phyloP scores from a whole-genome alignment of 2,329 filamentous ascomycete genomes.

The Exophiala mesophila region DNA sequence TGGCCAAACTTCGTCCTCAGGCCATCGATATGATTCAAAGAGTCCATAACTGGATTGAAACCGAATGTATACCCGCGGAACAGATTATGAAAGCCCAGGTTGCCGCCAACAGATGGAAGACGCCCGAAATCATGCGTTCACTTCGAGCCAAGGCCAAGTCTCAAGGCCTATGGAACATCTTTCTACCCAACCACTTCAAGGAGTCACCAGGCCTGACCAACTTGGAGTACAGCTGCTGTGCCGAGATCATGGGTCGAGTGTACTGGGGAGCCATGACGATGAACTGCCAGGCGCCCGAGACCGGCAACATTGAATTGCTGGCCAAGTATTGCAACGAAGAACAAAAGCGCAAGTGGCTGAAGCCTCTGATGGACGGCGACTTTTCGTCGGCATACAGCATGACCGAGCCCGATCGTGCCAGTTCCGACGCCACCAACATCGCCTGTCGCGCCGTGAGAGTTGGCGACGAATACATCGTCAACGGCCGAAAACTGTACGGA shows the following conservation, averaged over 20 bases:
- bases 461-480: slow-evolving; percentile 76
- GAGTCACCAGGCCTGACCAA: slow-evolving; percentile 83
- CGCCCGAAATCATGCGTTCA: slow-evolving; percentile 69
- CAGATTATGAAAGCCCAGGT: slow-evolving; percentile 67
- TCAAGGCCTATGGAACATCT: slow-evolving; percentile 86
- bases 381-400: slow-evolving; percentile 77
- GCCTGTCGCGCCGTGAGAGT: slow-evolving; percentile 64
- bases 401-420: slow-evolving; percentile 75
- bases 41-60: slow-evolving; percentile 82
- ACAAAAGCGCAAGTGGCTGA: slow-evolving; percentile 64
- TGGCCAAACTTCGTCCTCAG: slow-evolving; percentile 29
- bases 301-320: slow-evolving; percentile 79
- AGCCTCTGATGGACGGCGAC: slow-evolving; percentile 66
- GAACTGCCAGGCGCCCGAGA: slow-evolving; percentile 77
- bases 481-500: slow-evolving; percentile 47
- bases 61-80: slow-evolving; percentile 77
- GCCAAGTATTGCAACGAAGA: slow-evolving; percentile 59
- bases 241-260: slow-evolving; percentile 77
- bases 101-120: slow-evolving; percentile 65
- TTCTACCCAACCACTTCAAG: slow-evolving; percentile 80
- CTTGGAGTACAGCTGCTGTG: slow-evolving; percentile 88
- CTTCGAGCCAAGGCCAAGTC: slow-evolving; percentile 69
- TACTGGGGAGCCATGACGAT: slow-evolving; percentile 46
- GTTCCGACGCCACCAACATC: slow-evolving; percentile 78
- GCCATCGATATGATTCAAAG: slow-evolving; percentile 42